phyloP scores from a whole-genome alignment of 306 rosid species.

The Luffa aegyptiaca region DNA sequence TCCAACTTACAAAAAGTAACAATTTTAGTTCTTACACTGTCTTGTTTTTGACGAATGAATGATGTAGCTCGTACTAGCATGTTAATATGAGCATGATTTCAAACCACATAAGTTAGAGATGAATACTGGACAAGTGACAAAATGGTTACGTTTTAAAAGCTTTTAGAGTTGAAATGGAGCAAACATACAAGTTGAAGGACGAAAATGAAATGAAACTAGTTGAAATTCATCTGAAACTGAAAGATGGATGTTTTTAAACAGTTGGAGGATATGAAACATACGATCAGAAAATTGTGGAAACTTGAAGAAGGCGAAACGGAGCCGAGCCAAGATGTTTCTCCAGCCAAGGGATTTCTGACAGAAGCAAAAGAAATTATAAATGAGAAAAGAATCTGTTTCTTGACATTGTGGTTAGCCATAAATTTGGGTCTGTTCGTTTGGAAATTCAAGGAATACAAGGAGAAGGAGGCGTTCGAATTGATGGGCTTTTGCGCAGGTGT shows the following conservation, averaged over 20 bases:
- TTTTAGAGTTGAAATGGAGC: too few species aligned
- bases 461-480: slow-evolving; percentile 28
- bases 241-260: slow-evolving; percentile 9
- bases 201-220: too few species aligned
- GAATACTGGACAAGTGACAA: too few species aligned
- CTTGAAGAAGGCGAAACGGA: not conserved
- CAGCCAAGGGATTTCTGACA: slow-evolving; percentile 15
- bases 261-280: slow-evolving; percentile 51
- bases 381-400: slow-evolving; percentile 36
- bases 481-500: slow-evolving; percentile 42
- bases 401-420: slow-evolving; percentile 33
- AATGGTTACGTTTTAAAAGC: too few species aligned
- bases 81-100: too few species aligned
- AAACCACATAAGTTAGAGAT: too few species aligned
- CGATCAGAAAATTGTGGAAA: slow-evolving; percentile 2
- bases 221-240: not conserved
- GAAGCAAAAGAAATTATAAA: slow-evolving; percentile 4
- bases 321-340: not conserved
- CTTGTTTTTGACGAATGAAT: too few species aligned
- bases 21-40: too few species aligned
- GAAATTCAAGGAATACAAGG: slow-evolving; percentile 38
- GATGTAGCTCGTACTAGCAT: too few species aligned
- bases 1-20: not conserved
- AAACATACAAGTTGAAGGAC: too few species aligned
- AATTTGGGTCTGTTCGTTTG: slow-evolving; percentile 30